Conservation (phyloP, 768 basidiomycete species). For the Mycena latifolia region DNA sequence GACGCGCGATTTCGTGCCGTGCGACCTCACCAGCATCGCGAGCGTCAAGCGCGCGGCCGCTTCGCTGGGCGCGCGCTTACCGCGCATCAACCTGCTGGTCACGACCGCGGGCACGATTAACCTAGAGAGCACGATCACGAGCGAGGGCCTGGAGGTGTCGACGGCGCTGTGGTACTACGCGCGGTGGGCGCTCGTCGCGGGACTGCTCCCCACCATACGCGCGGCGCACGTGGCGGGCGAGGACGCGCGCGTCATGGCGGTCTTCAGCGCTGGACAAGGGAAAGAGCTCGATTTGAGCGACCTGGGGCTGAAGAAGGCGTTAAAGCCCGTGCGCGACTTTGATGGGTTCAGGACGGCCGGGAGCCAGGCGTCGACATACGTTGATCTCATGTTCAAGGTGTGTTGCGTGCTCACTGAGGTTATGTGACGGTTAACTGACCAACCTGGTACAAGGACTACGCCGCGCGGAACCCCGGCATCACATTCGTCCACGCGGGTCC, state of each 20-base stretch:
- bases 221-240: slow-evolving; percentile 58
- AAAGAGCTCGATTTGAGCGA: slow-evolving; percentile 57
- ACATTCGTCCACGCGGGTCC: slow-evolving; percentile 54
- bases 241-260: slow-evolving; percentile 61
- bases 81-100: slow-evolving; percentile 66
- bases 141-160: slow-evolving; percentile 48
- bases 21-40: slow-evolving; percentile 61
- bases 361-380: slow-evolving; percentile 56
- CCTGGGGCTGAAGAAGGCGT: slow-evolving; percentile 62
- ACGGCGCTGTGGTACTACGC: slow-evolving; percentile 51
- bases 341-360: slow-evolving; percentile 31
- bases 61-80: slow-evolving; percentile 42
- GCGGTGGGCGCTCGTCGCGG: slow-evolving; percentile 50
- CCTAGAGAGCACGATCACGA: slow-evolving; percentile 44
- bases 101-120: slow-evolving; percentile 56
- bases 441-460: slow-evolving; percentile 44
- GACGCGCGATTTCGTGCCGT: slow-evolving; percentile 61
- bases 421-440: not conserved
- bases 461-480: slow-evolving; percentile 44
- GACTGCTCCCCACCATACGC: slow-evolving; percentile 46
- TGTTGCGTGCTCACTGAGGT: not conserved
- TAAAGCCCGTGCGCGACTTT: slow-evolving; percentile 28
- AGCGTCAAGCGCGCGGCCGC: slow-evolving; percentile 46
- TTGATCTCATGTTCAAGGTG: slow-evolving; percentile 67
- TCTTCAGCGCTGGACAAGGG: slow-evolving; percentile 51